These are phyloP conservation scores for Naganishia vaughanmartiniae DNA, from an alignment of 768 basidiomycete genomes.

Conservation along the genomic window DNA sequence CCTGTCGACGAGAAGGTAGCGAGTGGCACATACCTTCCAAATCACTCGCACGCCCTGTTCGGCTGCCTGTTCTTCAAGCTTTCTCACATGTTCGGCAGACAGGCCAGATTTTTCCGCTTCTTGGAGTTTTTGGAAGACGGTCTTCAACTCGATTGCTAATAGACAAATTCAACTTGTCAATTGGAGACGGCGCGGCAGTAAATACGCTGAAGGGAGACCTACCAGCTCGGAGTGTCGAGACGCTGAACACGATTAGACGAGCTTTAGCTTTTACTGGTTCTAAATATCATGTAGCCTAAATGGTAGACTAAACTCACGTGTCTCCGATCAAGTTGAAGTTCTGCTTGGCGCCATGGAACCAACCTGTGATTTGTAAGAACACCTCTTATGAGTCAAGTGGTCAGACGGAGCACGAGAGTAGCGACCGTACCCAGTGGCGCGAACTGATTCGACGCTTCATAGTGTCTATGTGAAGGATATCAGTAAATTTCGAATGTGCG, in stretches of 20 bases:
- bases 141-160: slow-evolving; percentile 50
- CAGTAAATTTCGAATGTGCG: background rate
- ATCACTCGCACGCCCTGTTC: slow-evolving; percentile 51
- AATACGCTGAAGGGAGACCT: background rate
- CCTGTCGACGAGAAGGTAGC: background rate
- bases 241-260: slow-evolving; percentile 29
- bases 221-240: slow-evolving; percentile 49
- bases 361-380: slow-evolving; percentile 33
- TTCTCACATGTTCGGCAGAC: slow-evolving; percentile 47
- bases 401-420: no score
- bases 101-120: slow-evolving; percentile 50
- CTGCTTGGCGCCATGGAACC: slow-evolving; percentile 52
- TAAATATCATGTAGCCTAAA: background rate
- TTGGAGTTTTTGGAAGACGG: slow-evolving; percentile 52
- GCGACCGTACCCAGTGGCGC: slow-evolving; percentile 40
- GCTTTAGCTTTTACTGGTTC: background rate
- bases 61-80: slow-evolving; percentile 52
- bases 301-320: slow-evolving; percentile 39
- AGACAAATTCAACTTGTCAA: background rate
- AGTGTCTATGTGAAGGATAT: slow-evolving; percentile 30
- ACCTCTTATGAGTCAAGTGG: slow-evolving; percentile 24
- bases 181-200: background rate
- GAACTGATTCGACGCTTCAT: slow-evolving; percentile 44
- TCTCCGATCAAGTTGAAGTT: slow-evolving; percentile 48
- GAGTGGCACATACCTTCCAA: slow-evolving; percentile 47